These are phyloP conservation scores for Colletotrichum sp. DNA, from an alignment of 2,329 filamentous ascomycete genomes.

Conservation along the genomic window DNA sequence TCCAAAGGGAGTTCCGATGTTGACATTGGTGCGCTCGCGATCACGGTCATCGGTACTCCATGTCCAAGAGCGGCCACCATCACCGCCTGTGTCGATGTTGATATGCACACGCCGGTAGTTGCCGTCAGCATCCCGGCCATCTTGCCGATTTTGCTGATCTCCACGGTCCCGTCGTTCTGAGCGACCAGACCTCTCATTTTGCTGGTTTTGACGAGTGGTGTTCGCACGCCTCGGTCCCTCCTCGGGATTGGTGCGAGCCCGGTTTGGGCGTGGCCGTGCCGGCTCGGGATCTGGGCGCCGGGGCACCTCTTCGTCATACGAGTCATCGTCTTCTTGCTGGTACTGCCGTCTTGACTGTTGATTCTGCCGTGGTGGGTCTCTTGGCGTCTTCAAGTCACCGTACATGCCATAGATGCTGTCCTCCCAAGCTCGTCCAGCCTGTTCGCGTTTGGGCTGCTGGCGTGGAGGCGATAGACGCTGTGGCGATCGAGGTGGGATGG, in stretches of 20 bases:
- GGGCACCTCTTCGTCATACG: conserved; percentile 4
- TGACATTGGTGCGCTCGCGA: background rate
- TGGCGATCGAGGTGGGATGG: background rate
- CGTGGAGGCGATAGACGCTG: background rate
- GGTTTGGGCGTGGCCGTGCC: background rate
- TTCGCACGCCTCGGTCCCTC: background rate
- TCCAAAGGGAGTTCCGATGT: conserved; percentile 1
- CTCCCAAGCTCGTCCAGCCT: background rate
- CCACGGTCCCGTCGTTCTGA: background rate
- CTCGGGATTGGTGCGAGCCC: background rate
- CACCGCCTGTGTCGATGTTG: conserved; percentile 13
- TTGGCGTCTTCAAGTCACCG: conserved; percentile 8
- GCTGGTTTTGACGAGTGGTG: background rate
- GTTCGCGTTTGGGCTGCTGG: background rate
- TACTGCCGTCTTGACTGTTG: background rate
- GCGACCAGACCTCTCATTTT: background rate
- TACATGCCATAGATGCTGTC: conserved; percentile 19
- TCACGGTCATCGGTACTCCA: background rate
- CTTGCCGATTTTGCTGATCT: background rate
- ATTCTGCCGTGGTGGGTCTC: conserved; percentile 1
- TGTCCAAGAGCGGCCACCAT: background rate
- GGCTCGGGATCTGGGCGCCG: background rate
- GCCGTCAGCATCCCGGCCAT: background rate
- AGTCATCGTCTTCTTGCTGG: background rate
- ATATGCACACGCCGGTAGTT: background rate